phyloP scores from a whole-genome alignment of 2,329 filamentous ascomycete genomes.

The Myotisia sp. region DNA sequence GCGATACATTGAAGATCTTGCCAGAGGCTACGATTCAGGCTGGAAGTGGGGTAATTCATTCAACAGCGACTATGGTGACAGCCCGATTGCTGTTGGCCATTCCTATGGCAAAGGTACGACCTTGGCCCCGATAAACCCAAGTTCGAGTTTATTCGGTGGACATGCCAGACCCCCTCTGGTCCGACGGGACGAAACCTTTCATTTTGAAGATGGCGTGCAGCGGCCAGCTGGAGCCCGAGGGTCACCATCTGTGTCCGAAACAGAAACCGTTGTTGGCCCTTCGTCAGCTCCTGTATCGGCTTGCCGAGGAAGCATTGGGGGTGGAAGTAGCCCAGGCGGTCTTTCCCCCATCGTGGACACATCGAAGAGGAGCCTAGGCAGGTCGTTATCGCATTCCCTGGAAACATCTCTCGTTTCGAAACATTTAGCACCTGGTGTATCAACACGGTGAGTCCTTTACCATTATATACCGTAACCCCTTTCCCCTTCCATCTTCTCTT shows the following conservation, averaged over 20 bases:
- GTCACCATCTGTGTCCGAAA: background rate
- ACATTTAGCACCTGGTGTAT: background rate
- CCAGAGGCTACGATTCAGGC: slow-evolving; percentile 44
- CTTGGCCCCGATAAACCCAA: slow-evolving; percentile 35
- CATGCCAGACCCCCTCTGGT: slow-evolving; percentile 25
- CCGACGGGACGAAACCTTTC: slow-evolving; percentile 16
- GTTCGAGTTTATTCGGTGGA: slow-evolving; percentile 38
- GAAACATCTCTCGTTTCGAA: slow-evolving; percentile 1
- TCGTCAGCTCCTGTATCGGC: background rate
- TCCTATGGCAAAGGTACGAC: background rate
- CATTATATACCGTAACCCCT: too few species aligned
- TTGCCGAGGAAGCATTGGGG: slow-evolving; percentile 1
- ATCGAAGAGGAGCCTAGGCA: background rate
- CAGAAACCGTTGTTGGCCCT: background rate
- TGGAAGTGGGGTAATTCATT: slow-evolving; percentile 49
- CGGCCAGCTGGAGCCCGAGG: background rate
- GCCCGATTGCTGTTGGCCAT: slow-evolving; percentile 10
- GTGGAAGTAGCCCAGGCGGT: background rate
- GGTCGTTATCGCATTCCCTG: background rate
- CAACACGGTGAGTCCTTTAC: too few species aligned
- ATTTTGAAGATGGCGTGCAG: slow-evolving; percentile 5
- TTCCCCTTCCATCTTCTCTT: too few species aligned
- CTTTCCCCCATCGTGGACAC: background rate
- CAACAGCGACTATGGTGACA: slow-evolving; percentile 9
- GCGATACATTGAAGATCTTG: slow-evolving; percentile 42